These are phyloP conservation scores for Conoideocrella luteorostrata DNA, from an alignment of 2,329 filamentous ascomycete genomes.

Conservation along the genomic window DNA sequence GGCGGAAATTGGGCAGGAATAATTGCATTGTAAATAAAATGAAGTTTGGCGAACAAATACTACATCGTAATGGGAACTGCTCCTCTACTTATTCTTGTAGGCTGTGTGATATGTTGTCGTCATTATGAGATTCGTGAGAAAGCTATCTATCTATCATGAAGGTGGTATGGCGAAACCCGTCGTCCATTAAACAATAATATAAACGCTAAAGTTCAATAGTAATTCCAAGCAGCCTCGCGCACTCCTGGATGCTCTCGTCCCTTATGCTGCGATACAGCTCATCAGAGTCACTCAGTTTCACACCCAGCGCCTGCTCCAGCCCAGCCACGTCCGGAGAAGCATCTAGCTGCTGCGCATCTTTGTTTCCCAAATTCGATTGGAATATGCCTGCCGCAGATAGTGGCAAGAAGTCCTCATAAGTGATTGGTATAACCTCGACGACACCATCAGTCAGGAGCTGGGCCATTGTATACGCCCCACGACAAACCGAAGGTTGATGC, in stretches of 20 bases:
- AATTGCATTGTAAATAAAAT: background rate
- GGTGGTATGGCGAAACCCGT: too few relatives aligned
- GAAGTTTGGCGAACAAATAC: too few relatives aligned
- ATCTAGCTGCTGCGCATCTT: background rate
- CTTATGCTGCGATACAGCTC: constrained; percentile 12
- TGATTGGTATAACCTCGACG: constrained; percentile 35
- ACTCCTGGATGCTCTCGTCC: constrained; percentile 16
- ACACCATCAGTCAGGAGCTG: constrained; percentile 24
- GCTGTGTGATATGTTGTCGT: too few relatives aligned
- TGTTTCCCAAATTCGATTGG: constrained; percentile 31
- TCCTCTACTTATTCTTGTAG: too few relatives aligned
- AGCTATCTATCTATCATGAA: too few relatives aligned
- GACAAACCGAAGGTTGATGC: background rate
- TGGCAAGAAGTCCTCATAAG: constrained; percentile 49
- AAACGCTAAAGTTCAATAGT: too few relatives aligned
- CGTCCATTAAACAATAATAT: too few relatives aligned
- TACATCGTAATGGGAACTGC: too few relatives aligned
- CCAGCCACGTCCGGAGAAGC: constrained; percentile 8
- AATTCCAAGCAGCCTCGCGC: constrained; percentile 12
- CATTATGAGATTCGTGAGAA: too few relatives aligned
- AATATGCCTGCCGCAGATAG: constrained; percentile 48
- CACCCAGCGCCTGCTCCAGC: constrained; percentile 10
- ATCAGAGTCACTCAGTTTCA: constrained; percentile 10
- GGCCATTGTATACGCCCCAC: constrained; percentile 14
- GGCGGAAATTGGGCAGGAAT: constrained; percentile 15